These are phyloP conservation scores for Hemileccinum rubropunctum DNA, from an alignment of 768 basidiomycete genomes.

Conservation along the genomic window DNA sequence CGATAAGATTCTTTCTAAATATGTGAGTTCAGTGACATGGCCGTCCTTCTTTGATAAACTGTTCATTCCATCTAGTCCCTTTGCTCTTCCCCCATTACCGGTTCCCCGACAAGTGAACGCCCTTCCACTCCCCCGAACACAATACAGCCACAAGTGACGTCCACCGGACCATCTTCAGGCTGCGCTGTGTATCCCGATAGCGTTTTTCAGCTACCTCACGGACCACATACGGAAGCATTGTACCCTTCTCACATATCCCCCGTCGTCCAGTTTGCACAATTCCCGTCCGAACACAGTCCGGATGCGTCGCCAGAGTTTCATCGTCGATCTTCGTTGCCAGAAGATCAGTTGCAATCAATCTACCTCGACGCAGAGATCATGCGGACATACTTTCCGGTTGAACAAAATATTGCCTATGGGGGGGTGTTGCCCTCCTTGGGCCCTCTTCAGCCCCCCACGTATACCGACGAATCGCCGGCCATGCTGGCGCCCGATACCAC, in stretches of 20 bases:
- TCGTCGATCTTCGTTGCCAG: constrained; percentile 16
- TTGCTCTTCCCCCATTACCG: constrained; percentile 39
- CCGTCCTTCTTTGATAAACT: not conserved
- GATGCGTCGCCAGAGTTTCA: constrained; percentile 12
- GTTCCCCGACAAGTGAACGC: constrained; percentile 16
- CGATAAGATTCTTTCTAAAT: constrained; percentile 82
- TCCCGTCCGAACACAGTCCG: constrained; percentile 16
- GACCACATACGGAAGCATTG: constrained; percentile 15
- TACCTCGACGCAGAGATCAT: constrained; percentile 26
- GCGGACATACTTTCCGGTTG: constrained; percentile 16
- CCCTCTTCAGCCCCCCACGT: constrained; percentile 17
- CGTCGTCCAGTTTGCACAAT: constrained; percentile 12
- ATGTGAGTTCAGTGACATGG: constrained; percentile 47
- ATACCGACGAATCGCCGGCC: constrained; percentile 15
- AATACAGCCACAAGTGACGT: constrained; percentile 17
- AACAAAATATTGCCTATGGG: constrained; percentile 16
- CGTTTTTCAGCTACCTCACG: constrained; percentile 6
- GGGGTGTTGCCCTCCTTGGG: constrained; percentile 2
- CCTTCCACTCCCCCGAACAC: constrained; percentile 32
- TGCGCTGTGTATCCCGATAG: constrained; percentile 4
- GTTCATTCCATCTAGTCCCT: constrained; percentile 39
- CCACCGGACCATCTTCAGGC: constrained; percentile 18
- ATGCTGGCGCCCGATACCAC: constrained; percentile 9
- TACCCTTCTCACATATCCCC: constrained; percentile 23
- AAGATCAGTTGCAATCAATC: constrained; percentile 20